Base-by-base conservation (phyloP, 371 early-diverging fungal species). In the Zopfochytrium polystomum region DNA sequence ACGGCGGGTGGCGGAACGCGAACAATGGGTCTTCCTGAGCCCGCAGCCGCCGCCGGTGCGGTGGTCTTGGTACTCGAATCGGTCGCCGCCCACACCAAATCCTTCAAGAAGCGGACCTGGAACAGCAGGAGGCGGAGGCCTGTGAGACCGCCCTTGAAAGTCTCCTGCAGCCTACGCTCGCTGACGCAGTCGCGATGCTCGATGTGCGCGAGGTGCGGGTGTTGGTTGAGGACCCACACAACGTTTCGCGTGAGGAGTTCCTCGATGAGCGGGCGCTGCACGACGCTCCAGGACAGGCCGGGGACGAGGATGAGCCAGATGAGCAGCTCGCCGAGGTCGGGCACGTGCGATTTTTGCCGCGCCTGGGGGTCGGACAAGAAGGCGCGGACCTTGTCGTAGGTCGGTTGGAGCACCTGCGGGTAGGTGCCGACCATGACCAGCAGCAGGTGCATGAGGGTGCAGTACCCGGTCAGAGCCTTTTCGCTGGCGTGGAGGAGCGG, bases 311-410 rank as follows among this genome's bases (percentile, higher is more conserved):
- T 30, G 7, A 65, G 42, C 11, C 31, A 38, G 9, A 48, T 32
- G 22, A 65, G 27, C 26, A 60, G 49, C 42, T 65, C 66, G 34
- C 66, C 66, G 4, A 65, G n/a, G 30, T 65, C 59, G 3, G 65
- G 55, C 5, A 53, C 43, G 4, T 11, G 35, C 13, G 18, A 25
- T 33, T 65, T 65, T 22, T 45, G 38, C 2, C 66, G 60, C 3
- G 58, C 46, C 0, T n/a, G 31, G 33, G 32, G 32, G 25, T 49
- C 22, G n/a, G 22, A 22, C 23, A 49, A 1, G 46, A 65, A 65
- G 13, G 30, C 27, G 18, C 7, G 26, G 2, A 65, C 27, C 18
- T 38, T 31, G n/a, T 27, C 3, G 20, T 59, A 34, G 1, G 66
- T 60, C 3, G n/a, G 2, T 4, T 27, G 45, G 4, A 7, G 18